phyloP scores from a whole-genome alignment of 2,329 filamentous ascomycete genomes.

The Fusarium sp. region DNA sequence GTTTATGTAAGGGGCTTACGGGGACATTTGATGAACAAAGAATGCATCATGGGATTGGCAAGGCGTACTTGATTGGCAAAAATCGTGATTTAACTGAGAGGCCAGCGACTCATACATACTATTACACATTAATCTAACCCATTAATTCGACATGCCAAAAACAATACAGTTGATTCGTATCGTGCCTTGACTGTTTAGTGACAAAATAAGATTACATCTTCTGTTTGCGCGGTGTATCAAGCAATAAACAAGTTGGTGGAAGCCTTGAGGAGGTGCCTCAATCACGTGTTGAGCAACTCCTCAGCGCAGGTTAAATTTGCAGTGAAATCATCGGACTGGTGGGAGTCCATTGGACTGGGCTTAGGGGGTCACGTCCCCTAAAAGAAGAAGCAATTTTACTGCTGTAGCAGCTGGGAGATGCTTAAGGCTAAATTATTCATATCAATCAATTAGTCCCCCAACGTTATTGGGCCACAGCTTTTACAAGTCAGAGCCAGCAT shows the following conservation, averaged over 20 bases:
- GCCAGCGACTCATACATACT: background rate
- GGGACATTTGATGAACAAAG: background rate
- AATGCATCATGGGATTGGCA: constrained; percentile 2
- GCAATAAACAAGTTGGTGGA: background rate
- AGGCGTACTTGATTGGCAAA: background rate
- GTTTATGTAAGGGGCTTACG: background rate
- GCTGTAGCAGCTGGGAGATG: background rate
- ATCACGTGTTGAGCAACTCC: background rate
- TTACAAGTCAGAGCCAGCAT: background rate
- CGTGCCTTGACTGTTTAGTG: background rate
- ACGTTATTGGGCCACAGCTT: background rate
- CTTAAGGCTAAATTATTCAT: background rate
- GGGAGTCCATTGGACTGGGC: no score
- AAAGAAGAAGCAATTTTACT: background rate
- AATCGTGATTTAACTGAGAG: background rate
- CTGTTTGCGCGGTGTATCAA: background rate
- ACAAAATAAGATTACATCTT: background rate
- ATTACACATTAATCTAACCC: background rate
- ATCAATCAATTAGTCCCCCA: background rate
- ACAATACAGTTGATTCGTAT: background rate
- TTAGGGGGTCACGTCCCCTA: background rate
- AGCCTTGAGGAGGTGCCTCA: background rate
- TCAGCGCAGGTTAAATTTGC: background rate
- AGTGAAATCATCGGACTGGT: background rate
- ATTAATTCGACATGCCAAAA: background rate